phyloP scores from a whole-genome alignment of 1,139 yeast genomes.

The Tardiomyces blankii region DNA sequence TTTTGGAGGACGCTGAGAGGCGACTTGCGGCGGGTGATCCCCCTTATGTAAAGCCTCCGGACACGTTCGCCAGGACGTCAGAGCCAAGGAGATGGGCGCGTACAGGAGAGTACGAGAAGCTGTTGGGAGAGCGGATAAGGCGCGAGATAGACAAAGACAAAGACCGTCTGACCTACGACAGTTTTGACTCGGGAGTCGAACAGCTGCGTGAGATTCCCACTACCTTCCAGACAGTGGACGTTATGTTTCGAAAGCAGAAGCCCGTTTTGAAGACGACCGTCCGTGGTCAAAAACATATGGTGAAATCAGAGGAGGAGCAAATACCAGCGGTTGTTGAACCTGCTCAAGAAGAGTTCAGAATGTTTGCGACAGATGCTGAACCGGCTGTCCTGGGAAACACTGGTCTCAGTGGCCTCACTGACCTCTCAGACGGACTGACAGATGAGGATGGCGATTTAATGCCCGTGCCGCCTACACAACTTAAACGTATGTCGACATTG shows the following conservation, averaged over 20 bases:
- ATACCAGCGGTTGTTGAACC: neutral
- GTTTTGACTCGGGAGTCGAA: neutral
- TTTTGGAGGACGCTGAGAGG: conserved; percentile 51
- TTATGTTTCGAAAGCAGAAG: conserved; percentile 8
- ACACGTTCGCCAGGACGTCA: neutral
- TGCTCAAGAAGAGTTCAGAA: neutral
- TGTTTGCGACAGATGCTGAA: neutral
- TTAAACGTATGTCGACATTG: neutral
- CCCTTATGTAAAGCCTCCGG: conserved; percentile 18
- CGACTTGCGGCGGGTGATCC: conserved; percentile 33
- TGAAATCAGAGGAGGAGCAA: neutral
- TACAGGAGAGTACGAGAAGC: conserved; percentile 23
- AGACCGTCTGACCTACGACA: neutral
- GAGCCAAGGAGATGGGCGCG: conserved; percentile 30
- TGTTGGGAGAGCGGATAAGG: conserved; percentile 22
- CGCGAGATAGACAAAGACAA: neutral
- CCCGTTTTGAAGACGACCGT: neutral
- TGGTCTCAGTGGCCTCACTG: conserved; percentile 4
- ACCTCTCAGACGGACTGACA: neutral
- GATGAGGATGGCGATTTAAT: neutral
- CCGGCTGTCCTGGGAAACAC: neutral
- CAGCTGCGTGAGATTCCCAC: conserved; percentile 12
- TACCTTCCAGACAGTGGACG: conserved; percentile 15
- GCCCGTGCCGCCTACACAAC: neutral
- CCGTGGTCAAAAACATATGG: conserved; percentile 1